Conservation (phyloP, 2,329 filamentous ascomycete species). For the Phialophora tarda region DNA sequence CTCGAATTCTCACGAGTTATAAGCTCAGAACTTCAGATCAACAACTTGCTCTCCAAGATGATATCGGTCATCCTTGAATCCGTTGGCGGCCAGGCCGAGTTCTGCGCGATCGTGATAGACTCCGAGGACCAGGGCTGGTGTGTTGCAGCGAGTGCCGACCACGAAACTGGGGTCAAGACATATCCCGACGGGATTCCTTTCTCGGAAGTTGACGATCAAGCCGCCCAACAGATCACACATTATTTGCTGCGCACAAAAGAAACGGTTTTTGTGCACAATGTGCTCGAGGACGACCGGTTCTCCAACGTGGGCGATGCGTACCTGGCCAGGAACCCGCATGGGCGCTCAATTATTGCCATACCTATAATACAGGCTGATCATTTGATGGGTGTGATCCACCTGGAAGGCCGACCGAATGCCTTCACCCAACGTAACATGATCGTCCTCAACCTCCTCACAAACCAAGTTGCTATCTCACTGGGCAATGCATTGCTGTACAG, state of each 20-base stretch:
- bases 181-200: conserved; percentile 62
- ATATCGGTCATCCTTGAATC: conserved; percentile 68
- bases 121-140: conserved; percentile 65
- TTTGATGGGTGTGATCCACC: conserved; percentile 65
- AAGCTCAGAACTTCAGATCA: conserved; percentile 68
- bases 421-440: conserved; percentile 66
- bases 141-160: conserved; percentile 65
- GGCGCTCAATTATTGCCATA: conserved; percentile 66
- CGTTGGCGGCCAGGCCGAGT: conserved; percentile 62
- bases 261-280: conserved; percentile 67
- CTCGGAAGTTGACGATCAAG: conserved; percentile 62
- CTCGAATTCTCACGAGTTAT: conserved; percentile 69
- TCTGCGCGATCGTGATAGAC: conserved; percentile 66
- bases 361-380: conserved; percentile 66
- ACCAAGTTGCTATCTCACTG: conserved; percentile 68
- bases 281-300: conserved; percentile 69
- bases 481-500: conserved; percentile 68
- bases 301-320: conserved; percentile 65
- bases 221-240: conserved; percentile 66
- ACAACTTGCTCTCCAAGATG: conserved; percentile 67
- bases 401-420: conserved; percentile 67
- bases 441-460: conserved; percentile 63
- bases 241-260: conserved; percentile 68
- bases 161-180: conserved; percentile 60
- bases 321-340: conserved; percentile 60